Evolutionary conservation across 495 filamentous ascomycete species (phyloP), one percentile per base, ranked within the genome.

Genomic region (Trichoderma virens): DNA sequence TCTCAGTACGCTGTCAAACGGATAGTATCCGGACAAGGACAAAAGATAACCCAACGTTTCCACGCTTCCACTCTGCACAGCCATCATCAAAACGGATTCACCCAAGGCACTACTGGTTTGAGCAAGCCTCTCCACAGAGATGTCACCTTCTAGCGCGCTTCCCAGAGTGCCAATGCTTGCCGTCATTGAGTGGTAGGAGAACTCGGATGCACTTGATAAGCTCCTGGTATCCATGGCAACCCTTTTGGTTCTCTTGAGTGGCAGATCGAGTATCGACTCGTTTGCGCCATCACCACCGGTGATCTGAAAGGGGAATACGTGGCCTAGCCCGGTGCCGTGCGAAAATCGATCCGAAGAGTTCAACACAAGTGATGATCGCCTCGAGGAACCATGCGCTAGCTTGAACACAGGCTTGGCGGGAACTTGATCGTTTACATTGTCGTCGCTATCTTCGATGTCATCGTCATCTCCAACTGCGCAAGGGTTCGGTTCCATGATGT

Each of bases 1-100:
- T 60, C 90, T 86, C 5, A 97, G 77, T 28, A 98, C 79, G 63
- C 84, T 76, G 3, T 84, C 76, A 4, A 83, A 67, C 0, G 91
- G 81, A 71, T 86, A 96, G 71, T 89, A 90, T 61, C 91, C 83
- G 43, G 83, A 78, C 13, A 97, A 74, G 31, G 83, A 86, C 9
- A 99, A 75, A 5, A 99, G 80, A 73, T 96, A 97, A 31, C 76
- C 82, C 28, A 99, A 71, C 32, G 85, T 85, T 51, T 88, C 83
- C 8, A 81, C 76, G 63, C 88, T 88, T 31, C 85, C 81, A 62
- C 86, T 83, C 69, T 97, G 92, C 35, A 97, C 83, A 8, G 93
- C 92, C 92, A 99, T 98, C 95, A 98, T 99, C 18, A 86, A 82
- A 23, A 97, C 83, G 5, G 93, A 96, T 70, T 96, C 88, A 2